Evolutionary conservation across 441 rosid genomes (phyloP).

Genomic region (Pelargonium fulgidum): DNA sequence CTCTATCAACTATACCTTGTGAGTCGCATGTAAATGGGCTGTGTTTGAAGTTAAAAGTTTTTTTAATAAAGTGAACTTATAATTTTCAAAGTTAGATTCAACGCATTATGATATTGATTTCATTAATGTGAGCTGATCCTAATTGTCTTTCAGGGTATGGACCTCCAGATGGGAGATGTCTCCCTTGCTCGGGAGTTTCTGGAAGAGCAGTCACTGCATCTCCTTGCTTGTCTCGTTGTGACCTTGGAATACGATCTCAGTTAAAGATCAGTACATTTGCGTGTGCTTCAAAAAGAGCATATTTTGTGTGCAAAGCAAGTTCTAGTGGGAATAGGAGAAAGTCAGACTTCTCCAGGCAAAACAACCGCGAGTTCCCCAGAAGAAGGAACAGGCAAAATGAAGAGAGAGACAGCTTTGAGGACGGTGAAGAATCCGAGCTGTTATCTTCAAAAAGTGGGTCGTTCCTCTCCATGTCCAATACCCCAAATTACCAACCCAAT

Average conservation of each 20-base stretch:
- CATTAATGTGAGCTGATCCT: conserved; percentile 3
- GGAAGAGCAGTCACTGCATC: conserved; percentile 36
- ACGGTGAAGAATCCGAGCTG: conserved; percentile 44
- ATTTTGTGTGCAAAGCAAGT: conserved; percentile 52
- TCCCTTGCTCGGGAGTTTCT: conserved; percentile 38
- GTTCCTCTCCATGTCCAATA: conserved; percentile 40
- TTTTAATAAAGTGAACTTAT: neutral
- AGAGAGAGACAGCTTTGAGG: conserved; percentile 44
- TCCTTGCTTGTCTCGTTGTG: conserved; percentile 29
- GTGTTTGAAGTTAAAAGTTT: neutral
- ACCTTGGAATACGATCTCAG: conserved; percentile 22
- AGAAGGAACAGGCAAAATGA: conserved; percentile 48
- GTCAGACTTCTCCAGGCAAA: conserved; percentile 53
- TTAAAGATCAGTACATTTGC: conserved; percentile 32
- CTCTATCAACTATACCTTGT: neutral
- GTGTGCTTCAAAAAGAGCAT: conserved; percentile 26
- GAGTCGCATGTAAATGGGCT: neutral
- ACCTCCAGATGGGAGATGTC: conserved; percentile 35
- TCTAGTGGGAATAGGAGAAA: conserved; percentile 55
- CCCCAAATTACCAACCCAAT: conserved; percentile 55
- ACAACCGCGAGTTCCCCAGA: conserved; percentile 42
- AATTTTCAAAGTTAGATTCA: neutral
- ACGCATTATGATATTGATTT: conserved; percentile 1
- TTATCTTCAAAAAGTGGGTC: conserved; percentile 52
- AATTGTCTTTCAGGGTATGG: conserved; percentile 40